Base-by-base conservation (phyloP, 768 basidiomycete genomes). In the Boletales sp. region DNA sequence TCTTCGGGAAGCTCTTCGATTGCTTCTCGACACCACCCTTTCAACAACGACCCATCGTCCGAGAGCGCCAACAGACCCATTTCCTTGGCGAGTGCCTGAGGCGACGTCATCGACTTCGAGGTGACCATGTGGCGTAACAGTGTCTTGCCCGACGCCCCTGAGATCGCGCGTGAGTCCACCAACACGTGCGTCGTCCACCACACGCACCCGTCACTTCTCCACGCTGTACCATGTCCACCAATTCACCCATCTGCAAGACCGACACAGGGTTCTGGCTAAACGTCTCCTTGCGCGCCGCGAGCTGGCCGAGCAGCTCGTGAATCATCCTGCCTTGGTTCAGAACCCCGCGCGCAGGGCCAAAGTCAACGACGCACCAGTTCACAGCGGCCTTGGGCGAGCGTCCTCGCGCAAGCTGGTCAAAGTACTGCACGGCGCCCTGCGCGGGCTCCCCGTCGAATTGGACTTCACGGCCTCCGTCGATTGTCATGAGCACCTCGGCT, bases 251-350 rank as follows among this genome's bases (percentile, higher is more conserved):
- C 58, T 89, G 84, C 11, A 63, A 67, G 0, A 75, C 69, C 6
- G 84, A 74, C 11, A 97, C 59, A 0, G 83, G 74, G 47, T 86
- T 86, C 8, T 81, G 73, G 34, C 65, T 63, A 63, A 84, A 82
- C 32, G 81, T 77, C 17, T 75, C 74, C 40, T 78, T 73, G 37
- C 80, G 77, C 2, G 76, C 74, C 1, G 84, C 72, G 3, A 97
- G 75, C 55, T 87, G 86, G 0, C 92, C 92, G 2, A 94, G 71
- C 0, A 97, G 75, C 52, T 94, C 90, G 51, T 98, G 90, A 4
- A 83, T 83, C 69, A 97, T 80, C 93, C 94, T 95, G 60, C 12
- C 13, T 13, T 15, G 11, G 15, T 34, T 34, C 34, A 34, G 34
- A 34, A 34, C 7, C 34, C 24, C 24, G 24, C 24, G 24, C 4